Evolutionary conservation across 106 monocot genomes (phyloP), one percentile per base, ranked within the genome.

Genomic region (Agapanthus africanus): DNA sequence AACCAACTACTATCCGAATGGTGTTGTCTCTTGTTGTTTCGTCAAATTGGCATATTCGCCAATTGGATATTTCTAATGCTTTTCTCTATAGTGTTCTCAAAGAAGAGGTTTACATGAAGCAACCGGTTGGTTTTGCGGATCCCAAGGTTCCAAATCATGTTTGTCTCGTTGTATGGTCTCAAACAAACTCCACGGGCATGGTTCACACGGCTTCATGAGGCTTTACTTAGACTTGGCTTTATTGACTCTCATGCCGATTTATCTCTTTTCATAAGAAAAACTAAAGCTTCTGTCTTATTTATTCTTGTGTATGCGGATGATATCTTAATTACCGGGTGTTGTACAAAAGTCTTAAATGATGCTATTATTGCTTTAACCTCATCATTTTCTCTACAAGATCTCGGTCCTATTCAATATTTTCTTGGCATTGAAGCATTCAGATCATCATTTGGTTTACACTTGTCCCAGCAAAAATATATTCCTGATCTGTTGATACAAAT

Each of bases 271-370:
- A 22, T 0, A 18, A 14, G 0, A n/a, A 28, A 4, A 0, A 9
- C 1, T 5, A 9, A 6, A 4, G 3, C 28, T 10, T 34, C 13
- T 1, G 39, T 10, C 23, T 28, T 63, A 15, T 78, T 6, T 13
- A 41, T 41, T 41, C 34, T 78, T 0, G 25, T 71, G 9, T 78
- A 78, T 40, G 77, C 66, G 5, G 71, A 78, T 66, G 71, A 78
- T 11, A 49, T 70, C 16, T 10, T 71, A 0, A 62, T 77, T 25
- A 77, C 77, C 0, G 37, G 63, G 0, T 47, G 23, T 7, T 6
- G 25, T 28, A 1, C 19, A 18, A 8, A 28, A 25, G 26, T 11
- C 30, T 11, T 60, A 7, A 11, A 28, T 26, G 28, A 11, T 3
- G 30, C 16, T 30, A 34, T 46, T n/a, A 19, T 15, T 13, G 11